phyloP scores from a whole-genome alignment of 768 basidiomycete genomes.

The Rhodotorula kratochvilovae region DNA sequence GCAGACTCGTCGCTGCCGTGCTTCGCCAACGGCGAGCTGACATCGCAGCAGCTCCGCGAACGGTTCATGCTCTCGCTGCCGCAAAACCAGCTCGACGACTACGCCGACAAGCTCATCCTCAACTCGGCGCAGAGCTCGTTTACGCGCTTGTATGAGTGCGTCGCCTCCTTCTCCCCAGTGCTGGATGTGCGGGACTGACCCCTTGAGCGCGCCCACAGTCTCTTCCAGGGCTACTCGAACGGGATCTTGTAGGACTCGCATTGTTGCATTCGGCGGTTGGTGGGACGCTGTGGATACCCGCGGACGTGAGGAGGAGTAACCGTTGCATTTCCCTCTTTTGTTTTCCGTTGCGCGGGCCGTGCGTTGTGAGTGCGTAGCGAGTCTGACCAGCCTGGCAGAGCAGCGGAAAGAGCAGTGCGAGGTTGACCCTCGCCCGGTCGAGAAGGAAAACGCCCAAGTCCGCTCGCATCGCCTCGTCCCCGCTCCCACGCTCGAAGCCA shows the following conservation, averaged over 20 bases:
- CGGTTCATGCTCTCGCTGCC: conserved; percentile 89
- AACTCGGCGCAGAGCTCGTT: conserved; percentile 86
- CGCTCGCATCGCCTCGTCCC: neutral
- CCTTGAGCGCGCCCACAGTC: neutral
- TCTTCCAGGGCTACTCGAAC: conserved; percentile 34
- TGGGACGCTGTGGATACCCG: no score
- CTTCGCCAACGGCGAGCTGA: conserved; percentile 87
- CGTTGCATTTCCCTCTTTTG: no score
- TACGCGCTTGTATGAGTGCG: conserved; percentile 86
- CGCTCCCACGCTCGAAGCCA: no score
- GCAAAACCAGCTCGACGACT: conserved; percentile 69
- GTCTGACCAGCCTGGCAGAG: no score
- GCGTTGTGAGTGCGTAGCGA: no score
- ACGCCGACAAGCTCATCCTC: conserved; percentile 84
- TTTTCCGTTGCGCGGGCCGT: no score
- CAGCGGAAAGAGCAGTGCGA: neutral
- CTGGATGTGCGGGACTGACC: neutral
- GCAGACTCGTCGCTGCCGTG: conserved; percentile 47
- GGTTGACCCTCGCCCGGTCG: neutral
- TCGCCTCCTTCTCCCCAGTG: neutral
- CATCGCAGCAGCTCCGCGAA: conserved; percentile 78
- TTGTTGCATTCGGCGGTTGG: neutral
- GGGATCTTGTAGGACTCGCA: neutral
- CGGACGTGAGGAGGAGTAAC: neutral
- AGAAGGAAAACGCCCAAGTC: neutral